A percentile compares a stretch with the other conserved stretches of the same genome.
Conservation (phyloP, 202 grass and related monocot species). For the Schoenoplectus tabernaemontani region DNA sequence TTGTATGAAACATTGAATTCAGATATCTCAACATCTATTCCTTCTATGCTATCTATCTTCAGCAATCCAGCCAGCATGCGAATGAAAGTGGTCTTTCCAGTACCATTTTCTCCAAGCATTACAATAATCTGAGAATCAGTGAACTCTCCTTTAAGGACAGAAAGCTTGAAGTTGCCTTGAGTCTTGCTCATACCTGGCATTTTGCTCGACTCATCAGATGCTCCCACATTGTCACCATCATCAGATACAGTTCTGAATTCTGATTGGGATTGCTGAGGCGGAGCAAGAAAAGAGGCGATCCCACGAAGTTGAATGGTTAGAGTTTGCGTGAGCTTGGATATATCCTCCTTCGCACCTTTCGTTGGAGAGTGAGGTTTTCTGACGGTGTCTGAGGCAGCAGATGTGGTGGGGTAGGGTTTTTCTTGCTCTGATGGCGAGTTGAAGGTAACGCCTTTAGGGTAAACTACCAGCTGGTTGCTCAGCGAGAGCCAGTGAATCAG, state of each 20-base stretch:
- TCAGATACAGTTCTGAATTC: neutral
- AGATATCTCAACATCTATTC: conserved; percentile 26
- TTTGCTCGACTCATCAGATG: neutral
- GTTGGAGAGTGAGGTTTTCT: conserved; percentile 24
- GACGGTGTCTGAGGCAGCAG: neutral
- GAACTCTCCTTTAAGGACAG: conserved; percentile 31
- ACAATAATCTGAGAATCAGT: conserved; percentile 43
- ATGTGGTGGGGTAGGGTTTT: neutral
- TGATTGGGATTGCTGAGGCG: neutral
- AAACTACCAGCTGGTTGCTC: conserved; percentile 63
- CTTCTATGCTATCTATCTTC: conserved; percentile 28
- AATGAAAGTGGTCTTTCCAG: conserved; percentile 42
- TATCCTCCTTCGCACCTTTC: conserved; percentile 69
- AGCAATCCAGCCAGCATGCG: conserved; percentile 34
- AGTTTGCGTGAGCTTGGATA: conserved; percentile 69
- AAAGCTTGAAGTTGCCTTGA: conserved; percentile 35
- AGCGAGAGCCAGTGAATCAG: conserved; percentile 79
- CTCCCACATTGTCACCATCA: neutral
- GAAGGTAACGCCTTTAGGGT: conserved; percentile 75
- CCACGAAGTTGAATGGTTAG: conserved; percentile 60
- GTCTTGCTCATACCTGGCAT: conserved; percentile 36
- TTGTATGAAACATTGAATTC: conserved; percentile 45
- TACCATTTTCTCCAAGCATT: conserved; percentile 45
- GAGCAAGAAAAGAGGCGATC: conserved; percentile 61
- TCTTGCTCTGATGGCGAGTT: conserved; percentile 53